Percentiles rank a stretch among this genome's conserved stretches.
Evolutionary conservation across 805 yeast species (phyloP).

Genomic region (Hanseniaspora pseudoguilliermondii): DNA sequence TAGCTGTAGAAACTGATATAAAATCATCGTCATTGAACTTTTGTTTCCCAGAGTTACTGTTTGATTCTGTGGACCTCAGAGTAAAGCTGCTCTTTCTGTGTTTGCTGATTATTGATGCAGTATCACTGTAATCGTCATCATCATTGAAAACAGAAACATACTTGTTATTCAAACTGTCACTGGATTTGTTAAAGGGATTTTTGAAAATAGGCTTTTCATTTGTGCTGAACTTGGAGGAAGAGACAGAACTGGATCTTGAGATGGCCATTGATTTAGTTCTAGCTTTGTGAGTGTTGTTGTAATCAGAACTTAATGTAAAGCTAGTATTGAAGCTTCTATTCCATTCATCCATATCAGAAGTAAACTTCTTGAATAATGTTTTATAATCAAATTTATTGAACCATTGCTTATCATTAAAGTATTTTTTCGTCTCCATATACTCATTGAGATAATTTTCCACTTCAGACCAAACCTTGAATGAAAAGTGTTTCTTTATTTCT

Average conservation of each 20-base stretch:
- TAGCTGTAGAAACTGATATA: neutral
- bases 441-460: slow-evolving; percentile 17
- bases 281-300: neutral
- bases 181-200: neutral
- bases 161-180: neutral
- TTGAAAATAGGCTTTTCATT: neutral
- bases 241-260: neutral
- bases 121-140: neutral
- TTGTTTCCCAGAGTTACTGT: neutral
- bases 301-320: neutral
- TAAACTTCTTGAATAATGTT: neutral
- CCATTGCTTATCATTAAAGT: slow-evolving; percentile 1
- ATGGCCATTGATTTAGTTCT: neutral
- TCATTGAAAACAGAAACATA: neutral
- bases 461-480: slow-evolving; percentile 19
- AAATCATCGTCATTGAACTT: neutral
- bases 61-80: neutral
- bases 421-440: slow-evolving; percentile 1
- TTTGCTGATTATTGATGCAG: neutral
- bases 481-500: slow-evolving; percentile 23
- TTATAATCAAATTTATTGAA: neutral
- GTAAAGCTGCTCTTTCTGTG: neutral
- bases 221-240: neutral
- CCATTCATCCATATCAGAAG: neutral
- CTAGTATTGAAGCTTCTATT: neutral